Base-by-base conservation (phyloP, 1,139 yeast species). In the Kazachstania sp. region DNA sequence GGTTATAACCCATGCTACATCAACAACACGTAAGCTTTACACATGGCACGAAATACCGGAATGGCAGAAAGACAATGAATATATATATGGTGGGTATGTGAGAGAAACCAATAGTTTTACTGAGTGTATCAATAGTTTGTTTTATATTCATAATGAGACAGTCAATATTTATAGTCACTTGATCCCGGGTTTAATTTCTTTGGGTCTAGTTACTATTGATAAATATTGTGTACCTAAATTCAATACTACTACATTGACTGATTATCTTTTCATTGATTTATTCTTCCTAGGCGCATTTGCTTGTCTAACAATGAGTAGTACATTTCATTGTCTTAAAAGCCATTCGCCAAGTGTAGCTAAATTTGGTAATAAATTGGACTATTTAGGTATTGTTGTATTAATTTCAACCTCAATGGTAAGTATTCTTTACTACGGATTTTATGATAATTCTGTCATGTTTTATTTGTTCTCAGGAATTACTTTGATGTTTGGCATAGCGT, bases 21-120 rank as follows among this genome's bases (percentile, higher is more conserved):
- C 26, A 4, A 34, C 19, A 8, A 36, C 26, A n/a, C 32, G 12
- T 1, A 34, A 37, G 26, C 23, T 51, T 6, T 49, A 43, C 20
- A 40, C 44, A 2, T 51, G 54, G 54, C 69, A 75, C 49, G 78
- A 79, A 44, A 64, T 88, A 6, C 90, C 87, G 8, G 78, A 73
- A 7, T 88, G 97, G 97, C 95, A 86, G 60, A 74, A 77, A 56
- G 97, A 90, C 60, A 90, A 90, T 60, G 88, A 85, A 56, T 86
- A 66, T 62, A 87, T 88, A 39, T 64, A 71, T 30, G 68, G 79
- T 0, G 95, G 95, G 1, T 88, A 88, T 59, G 86, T 88, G n/a
- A 72, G 70, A 41, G 86, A 79, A 49, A 83, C 95, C 0, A 64
- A 68, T 41, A 81, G 86, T 46, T 73, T 71, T 47, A 53, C 50